A percentile compares a stretch with the other conserved stretches of the same genome.
phyloP scores from a whole-genome alignment of 768 basidiomycete genomes.

The Tulasnella sp. region DNA sequence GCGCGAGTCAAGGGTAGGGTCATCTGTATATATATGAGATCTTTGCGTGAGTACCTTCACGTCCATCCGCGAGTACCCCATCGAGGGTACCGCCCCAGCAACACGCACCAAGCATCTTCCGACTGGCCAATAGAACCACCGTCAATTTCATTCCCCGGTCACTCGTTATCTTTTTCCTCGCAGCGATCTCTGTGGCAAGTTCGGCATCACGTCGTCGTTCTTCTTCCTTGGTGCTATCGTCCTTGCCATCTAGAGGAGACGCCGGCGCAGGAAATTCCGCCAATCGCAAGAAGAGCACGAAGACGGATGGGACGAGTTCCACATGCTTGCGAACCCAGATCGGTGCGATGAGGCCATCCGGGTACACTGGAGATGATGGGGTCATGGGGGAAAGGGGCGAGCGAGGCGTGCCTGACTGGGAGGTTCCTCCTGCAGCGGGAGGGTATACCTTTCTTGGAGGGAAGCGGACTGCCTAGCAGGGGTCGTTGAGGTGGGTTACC shows the following conservation, averaged over 20 bases:
- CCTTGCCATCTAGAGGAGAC: slow-evolving; percentile 34
- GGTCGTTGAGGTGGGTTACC: neutral
- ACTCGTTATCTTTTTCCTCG: slow-evolving; percentile 61
- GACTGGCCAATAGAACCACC: slow-evolving; percentile 82
- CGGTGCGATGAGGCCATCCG: slow-evolving; percentile 92
- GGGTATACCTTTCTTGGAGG: slow-evolving; percentile 69
- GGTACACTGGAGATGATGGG: slow-evolving; percentile 76
- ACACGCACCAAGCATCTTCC: slow-evolving; percentile 67
- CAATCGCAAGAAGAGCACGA: slow-evolving; percentile 79
- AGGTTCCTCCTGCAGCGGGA: slow-evolving; percentile 33
- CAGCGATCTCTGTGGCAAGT: slow-evolving; percentile 65
- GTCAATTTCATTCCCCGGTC: slow-evolving; percentile 91
- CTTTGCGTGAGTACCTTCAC: too few species aligned
- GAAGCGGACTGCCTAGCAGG: slow-evolving; percentile 51
- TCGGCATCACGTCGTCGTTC: slow-evolving; percentile 64
- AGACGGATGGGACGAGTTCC: slow-evolving; percentile 80
- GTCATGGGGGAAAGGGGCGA: slow-evolving; percentile 92
- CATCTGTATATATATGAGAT: too few species aligned
- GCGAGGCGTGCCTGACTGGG: slow-evolving; percentile 41
- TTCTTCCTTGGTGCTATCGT: slow-evolving; percentile 35
- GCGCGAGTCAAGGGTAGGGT: slow-evolving; percentile 67
- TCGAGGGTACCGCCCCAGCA: too few species aligned
- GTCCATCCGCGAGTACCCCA: too few species aligned
- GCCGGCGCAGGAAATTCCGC: slow-evolving; percentile 42
- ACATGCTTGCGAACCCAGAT: slow-evolving; percentile 98